Evolutionary conservation across 495 filamentous ascomycete species (phyloP).

Genomic region (Hypomontagnella monticulosa): DNA sequence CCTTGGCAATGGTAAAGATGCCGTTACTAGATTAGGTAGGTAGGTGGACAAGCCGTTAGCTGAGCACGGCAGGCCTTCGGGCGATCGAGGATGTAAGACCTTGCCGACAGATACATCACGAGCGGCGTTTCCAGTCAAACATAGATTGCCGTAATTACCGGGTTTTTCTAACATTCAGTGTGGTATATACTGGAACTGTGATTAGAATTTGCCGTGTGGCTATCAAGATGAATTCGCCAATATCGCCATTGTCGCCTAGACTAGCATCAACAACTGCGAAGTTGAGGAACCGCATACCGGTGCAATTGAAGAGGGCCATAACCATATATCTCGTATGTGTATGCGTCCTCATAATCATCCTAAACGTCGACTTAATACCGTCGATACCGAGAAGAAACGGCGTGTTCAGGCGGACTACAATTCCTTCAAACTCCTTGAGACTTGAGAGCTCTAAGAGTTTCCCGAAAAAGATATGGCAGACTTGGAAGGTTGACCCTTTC

Average conservation of each 20-base stretch:
- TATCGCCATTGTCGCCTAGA: conserved; percentile 50
- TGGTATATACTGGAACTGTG: background rate
- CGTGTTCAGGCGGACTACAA: conserved; percentile 22
- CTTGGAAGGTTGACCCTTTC: conserved; percentile 70
- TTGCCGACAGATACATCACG: no score
- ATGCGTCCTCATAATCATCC: conserved; percentile 52
- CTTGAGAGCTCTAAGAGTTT: conserved; percentile 41
- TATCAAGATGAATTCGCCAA: conserved; percentile 41
- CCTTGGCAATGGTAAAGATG: background rate
- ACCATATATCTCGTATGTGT: conserved; percentile 48
- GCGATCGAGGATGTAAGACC: no score
- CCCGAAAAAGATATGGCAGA: conserved; percentile 71
- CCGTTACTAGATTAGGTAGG: background rate
- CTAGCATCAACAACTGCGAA: conserved; percentile 49
- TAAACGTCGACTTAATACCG: conserved; percentile 53
- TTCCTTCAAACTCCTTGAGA: conserved; percentile 33
- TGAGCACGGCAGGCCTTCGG: no score
- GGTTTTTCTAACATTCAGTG: background rate
- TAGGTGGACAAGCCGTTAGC: background rate
- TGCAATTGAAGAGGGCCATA: conserved; percentile 48
- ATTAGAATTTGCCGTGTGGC: conserved; percentile 28
- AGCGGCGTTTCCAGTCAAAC: no score
- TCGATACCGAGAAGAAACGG: conserved; percentile 12
- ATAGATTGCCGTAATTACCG: background rate
- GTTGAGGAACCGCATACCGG: conserved; percentile 40